Conservation (phyloP, 371 early-diverging fungal species). For the Blyttiomyces sp. region DNA sequence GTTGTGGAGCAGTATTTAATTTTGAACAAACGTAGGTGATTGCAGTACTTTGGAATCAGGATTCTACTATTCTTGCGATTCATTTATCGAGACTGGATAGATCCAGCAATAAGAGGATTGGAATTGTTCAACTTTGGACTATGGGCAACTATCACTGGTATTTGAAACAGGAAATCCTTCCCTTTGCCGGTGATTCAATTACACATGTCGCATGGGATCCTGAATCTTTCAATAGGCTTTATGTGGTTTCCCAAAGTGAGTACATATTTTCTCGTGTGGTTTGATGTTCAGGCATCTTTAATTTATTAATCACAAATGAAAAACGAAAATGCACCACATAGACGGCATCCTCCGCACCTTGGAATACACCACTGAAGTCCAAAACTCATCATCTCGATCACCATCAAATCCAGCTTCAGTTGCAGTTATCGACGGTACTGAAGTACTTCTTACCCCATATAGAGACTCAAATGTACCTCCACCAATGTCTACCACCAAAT, state of each 20-base stretch:
- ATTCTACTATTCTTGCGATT: constrained; percentile 78
- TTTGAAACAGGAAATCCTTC: constrained; percentile 74
- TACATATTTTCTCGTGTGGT: background rate
- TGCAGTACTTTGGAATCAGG: constrained; percentile 81
- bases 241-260: constrained; percentile 48
- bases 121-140: constrained; percentile 82
- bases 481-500: constrained; percentile 70
- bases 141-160: constrained; percentile 95
- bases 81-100: background rate
- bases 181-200: constrained; percentile 34
- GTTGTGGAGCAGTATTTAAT: too few species aligned
- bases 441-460: constrained; percentile 81
- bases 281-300: background rate
- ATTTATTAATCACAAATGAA: background rate
- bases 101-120: background rate
- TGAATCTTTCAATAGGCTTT: constrained; percentile 61
- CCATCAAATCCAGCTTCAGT: constrained; percentile 61
- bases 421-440: constrained; percentile 74
- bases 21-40: constrained; percentile 25
- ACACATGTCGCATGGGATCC: constrained; percentile 67
- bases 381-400: constrained; percentile 41
- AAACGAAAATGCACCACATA: background rate
- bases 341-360: constrained; percentile 32
- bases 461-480: constrained; percentile 86
- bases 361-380: constrained; percentile 1